Conservation (phyloP, 2,329 filamentous ascomycete genomes). For the Penicillium thymicola region DNA sequence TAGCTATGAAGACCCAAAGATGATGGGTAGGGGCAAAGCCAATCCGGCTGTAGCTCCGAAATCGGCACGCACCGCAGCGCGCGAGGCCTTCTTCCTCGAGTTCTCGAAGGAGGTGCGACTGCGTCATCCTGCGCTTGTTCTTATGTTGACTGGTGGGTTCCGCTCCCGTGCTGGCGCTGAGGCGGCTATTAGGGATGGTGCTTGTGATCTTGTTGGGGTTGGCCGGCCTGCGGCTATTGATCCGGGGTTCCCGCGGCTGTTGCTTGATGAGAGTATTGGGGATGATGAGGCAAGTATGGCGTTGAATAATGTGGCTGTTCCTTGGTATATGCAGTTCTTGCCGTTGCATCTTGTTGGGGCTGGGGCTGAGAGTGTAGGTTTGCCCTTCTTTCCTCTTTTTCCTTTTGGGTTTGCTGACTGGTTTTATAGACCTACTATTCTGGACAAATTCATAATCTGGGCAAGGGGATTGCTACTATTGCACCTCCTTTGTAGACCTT, state of each 20-base stretch:
- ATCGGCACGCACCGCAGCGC: conserved; percentile 48
- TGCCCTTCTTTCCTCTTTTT: not conserved
- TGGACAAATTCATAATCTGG: conserved; percentile 19
- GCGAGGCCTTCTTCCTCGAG: conserved; percentile 67
- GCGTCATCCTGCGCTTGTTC: conserved; percentile 43
- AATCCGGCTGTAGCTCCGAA: conserved; percentile 23
- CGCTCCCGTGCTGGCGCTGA: conserved; percentile 52
- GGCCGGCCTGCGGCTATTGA: conserved; percentile 47
- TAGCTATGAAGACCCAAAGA: conserved; percentile 53
- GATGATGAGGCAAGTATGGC: conserved; percentile 25
- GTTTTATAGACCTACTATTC: conserved; percentile 18
- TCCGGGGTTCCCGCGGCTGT: conserved; percentile 39
- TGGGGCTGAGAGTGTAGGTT: conserved; percentile 32
- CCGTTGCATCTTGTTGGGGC: conserved; percentile 28
- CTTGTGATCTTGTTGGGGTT: conserved; percentile 51
- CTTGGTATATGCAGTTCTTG: conserved; percentile 24
- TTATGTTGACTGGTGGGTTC: conserved; percentile 64
- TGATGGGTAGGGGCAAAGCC: conserved; percentile 31
- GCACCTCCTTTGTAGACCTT: conserved; percentile 13
- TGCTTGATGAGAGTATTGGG: conserved; percentile 29
- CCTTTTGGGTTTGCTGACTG: conserved; percentile 7
- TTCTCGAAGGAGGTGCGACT: conserved; percentile 56
- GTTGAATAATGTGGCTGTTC: conserved; percentile 25
- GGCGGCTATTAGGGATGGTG: conserved; percentile 45
- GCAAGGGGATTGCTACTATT: conserved; percentile 17